A percentile compares a stretch with the other conserved stretches of the same genome.
phyloP scores from a whole-genome alignment of 2,329 filamentous ascomycete genomes.

The Juglanconis sp. region DNA sequence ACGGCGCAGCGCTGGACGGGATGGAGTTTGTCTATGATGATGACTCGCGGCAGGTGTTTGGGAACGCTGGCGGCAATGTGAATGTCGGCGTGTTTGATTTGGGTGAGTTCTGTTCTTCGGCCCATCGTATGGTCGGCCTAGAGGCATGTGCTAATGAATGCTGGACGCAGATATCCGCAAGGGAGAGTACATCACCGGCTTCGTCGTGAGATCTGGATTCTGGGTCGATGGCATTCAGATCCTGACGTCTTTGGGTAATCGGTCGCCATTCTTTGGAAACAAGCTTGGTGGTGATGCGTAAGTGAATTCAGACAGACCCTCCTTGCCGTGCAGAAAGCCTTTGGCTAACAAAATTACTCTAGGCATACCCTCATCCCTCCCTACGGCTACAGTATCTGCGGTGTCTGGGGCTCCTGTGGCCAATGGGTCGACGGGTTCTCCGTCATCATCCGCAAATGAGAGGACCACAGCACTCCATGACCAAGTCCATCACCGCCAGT shows the following conservation, averaged over 20 bases:
- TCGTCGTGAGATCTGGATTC: constrained; percentile 73
- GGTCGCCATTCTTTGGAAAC: constrained; percentile 83
- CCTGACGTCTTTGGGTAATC: constrained; percentile 82
- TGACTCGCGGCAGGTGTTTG: constrained; percentile 78
- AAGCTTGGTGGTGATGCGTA: constrained; percentile 76
- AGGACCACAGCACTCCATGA: neutral
- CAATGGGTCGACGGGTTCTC: constrained; percentile 83
- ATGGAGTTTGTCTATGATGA: constrained; percentile 94
- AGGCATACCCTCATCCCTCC: constrained; percentile 89
- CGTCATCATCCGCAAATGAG: constrained; percentile 49
- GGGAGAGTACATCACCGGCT: constrained; percentile 84
- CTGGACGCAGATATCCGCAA: constrained; percentile 65
- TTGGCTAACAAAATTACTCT: constrained; percentile 23
- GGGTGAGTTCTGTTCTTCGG: constrained; percentile 47
- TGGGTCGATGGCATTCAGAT: constrained; percentile 91
- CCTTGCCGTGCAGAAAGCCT: neutral
- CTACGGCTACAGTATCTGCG: constrained; percentile 82
- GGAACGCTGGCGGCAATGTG: constrained; percentile 69
- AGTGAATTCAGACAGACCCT: constrained; percentile 35
- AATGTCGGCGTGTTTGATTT: constrained; percentile 74
- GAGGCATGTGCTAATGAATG: neutral
- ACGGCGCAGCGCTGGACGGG: constrained; percentile 75
- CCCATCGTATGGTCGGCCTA: neutral
- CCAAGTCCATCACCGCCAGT: neutral
- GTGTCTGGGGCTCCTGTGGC: constrained; percentile 78